Percentiles rank a stretch among this genome's conserved stretches.
phyloP scores from a whole-genome alignment of 805 yeast species.

The Lachancea waltii region DNA sequence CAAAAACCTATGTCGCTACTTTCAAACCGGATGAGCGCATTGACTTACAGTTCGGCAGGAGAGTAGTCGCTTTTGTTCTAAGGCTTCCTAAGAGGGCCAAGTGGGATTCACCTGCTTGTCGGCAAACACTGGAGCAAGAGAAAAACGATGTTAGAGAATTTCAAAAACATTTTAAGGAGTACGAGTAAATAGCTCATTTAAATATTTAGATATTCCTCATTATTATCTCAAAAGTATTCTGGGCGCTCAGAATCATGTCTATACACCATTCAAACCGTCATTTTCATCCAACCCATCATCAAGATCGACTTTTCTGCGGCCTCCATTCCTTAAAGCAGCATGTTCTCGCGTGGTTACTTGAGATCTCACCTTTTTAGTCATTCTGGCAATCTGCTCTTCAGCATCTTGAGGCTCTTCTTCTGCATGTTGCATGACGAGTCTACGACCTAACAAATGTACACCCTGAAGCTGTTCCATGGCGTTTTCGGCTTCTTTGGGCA shows the following conservation, averaged over 20 bases:
- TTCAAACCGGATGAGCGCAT: constrained; percentile 36
- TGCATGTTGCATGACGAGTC: constrained; percentile 90
- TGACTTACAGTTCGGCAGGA: constrained; percentile 80
- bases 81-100: constrained; percentile 54
- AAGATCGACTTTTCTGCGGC: constrained; percentile 62
- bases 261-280: constrained; percentile 24
- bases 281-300: constrained; percentile 36
- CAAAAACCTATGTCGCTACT: constrained; percentile 30
- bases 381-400: constrained; percentile 82
- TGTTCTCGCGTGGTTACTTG: constrained; percentile 75
- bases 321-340: constrained; percentile 61
- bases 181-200: too few species aligned
- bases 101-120: constrained; percentile 63
- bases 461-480: constrained; percentile 94
- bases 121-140: constrained; percentile 59
- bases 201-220: too few species aligned
- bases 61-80: constrained; percentile 62
- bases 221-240: too few species aligned
- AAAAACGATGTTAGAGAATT: constrained; percentile 55
- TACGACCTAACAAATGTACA: constrained; percentile 92
- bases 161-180: constrained; percentile 46
- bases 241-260: constrained; percentile 1
- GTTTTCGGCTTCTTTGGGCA: constrained; percentile 84
- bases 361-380: constrained; percentile 78
- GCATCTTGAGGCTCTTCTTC: constrained; percentile 74